Conservation (phyloP, 2,329 filamentous ascomycete genomes). For the Cryphonectria parasitica region DNA sequence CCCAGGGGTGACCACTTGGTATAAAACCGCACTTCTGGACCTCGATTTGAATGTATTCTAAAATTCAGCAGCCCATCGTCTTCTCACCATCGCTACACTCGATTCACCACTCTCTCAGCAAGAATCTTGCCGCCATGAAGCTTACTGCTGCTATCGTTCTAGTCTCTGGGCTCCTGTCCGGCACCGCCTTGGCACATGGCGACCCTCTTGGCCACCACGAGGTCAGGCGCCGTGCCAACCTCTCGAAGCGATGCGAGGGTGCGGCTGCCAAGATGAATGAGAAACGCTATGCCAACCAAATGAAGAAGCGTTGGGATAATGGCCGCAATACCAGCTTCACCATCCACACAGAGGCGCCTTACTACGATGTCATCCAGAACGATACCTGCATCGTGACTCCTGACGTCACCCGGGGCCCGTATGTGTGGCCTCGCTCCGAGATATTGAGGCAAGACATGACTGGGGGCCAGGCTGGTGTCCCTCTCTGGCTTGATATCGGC, state of each 20-base stretch:
- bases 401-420: constrained; percentile 22
- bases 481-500: constrained; percentile 22
- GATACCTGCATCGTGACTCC: constrained; percentile 21
- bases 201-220: constrained; percentile 12
- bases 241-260: constrained; percentile 23
- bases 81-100: background rate
- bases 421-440: constrained; percentile 21
- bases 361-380: constrained; percentile 25
- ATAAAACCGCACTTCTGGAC: background rate
- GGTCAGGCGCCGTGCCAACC: constrained; percentile 12
- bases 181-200: constrained; percentile 8
- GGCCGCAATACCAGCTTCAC: constrained; percentile 15
- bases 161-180: constrained; percentile 11
- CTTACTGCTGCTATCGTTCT: background rate
- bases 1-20: background rate
- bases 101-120: background rate
- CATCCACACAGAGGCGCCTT: constrained; percentile 23
- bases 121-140: constrained; percentile 12
- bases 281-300: constrained; percentile 19
- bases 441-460: constrained; percentile 21
- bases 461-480: constrained; percentile 20
- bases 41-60: background rate
- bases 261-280: constrained; percentile 18
- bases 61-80: background rate
- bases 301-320: constrained; percentile 13